phyloP scores from a whole-genome alignment of 2,329 filamentous ascomycete species.

The Calycina herbarum region DNA sequence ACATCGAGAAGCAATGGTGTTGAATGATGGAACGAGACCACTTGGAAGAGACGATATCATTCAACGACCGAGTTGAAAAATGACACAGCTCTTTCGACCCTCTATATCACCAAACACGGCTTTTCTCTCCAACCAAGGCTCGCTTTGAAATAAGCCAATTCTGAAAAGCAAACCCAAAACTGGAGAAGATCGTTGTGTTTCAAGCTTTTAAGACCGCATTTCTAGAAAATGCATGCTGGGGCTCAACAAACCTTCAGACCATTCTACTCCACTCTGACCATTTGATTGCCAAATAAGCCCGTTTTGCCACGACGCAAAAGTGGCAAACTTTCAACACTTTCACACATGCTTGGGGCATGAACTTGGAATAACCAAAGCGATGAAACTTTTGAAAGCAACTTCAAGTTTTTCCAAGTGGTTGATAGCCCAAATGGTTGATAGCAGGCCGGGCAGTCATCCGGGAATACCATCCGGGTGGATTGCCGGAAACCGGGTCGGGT shows the following conservation, averaged over 20 bases:
- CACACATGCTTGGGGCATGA: too few species aligned
- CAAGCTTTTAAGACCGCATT: neutral
- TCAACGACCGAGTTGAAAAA: constrained; percentile 44
- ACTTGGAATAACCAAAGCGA: neutral
- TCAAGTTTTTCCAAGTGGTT: neutral
- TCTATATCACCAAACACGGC: neutral
- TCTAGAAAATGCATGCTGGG: neutral
- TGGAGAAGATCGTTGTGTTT: neutral
- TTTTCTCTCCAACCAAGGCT: neutral
- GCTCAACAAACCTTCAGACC: neutral
- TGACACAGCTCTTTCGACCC: neutral
- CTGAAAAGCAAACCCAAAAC: neutral
- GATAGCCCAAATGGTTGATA: neutral
- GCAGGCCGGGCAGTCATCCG: neutral
- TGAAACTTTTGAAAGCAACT: neutral
- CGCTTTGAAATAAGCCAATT: neutral
- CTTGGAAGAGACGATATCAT: constrained; percentile 77
- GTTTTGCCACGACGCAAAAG: too few species aligned
- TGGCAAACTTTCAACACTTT: too few species aligned
- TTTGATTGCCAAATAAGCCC: too few species aligned
- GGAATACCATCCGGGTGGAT: neutral
- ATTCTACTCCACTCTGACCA: too few species aligned
- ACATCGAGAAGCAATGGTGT: constrained; percentile 84
- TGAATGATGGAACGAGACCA: constrained; percentile 80
- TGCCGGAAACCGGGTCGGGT: neutral